Base-by-base conservation (phyloP, 1,284 basidiomycete species). In the Blastosporella zonata region DNA sequence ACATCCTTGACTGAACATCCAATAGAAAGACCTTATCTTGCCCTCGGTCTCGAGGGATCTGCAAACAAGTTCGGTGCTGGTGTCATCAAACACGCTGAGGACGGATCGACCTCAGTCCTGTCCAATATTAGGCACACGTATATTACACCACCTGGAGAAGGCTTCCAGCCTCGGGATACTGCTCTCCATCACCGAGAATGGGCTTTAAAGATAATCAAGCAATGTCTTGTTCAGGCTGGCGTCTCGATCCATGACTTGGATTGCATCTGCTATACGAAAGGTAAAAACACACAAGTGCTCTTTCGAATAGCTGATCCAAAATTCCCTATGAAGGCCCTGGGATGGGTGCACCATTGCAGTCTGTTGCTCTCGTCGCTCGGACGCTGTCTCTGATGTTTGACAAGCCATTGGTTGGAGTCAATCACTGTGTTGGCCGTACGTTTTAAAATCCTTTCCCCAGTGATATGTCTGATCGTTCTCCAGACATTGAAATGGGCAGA, bases 11-110 rank as follows among this genome's bases (percentile, higher is more conserved):
- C 29, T 57, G 35, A 55, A 20, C 28, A 8, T n/a, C n/a, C 21
- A 25, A 21, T 21, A 88, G 86, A 78, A 51, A 74, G 74, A 50
- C 73, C 84, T 15, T 81, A 82, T 60, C 65, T 90, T 21, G 88
- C 88, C 8, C 80, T 97, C 25, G 94, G 94, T 9, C 81, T 97
- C 35, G 94, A 97, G 68, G 94, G 94, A 15, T 94, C 91, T 18
- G 97, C 97, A 31, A 99, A 99, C 74, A 99, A 99, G 70, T 79
- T 99, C 28, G 97, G 97, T n/a, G 90, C 88, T 17, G 97, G 97
- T 3, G 78, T 99, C 41, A 93, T 99, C 67, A 82, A 84, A 51
- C 96, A 99, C 64, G 75, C 77, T 17, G 72, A 78, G 23, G 79
- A 88, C 62, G 88, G 82, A 37, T 79, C 79, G 27, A 81, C 81